These are phyloP conservation scores for Micractinium sp. DNA, from an alignment of 139 green algal species.

Conservation along the genomic window DNA sequence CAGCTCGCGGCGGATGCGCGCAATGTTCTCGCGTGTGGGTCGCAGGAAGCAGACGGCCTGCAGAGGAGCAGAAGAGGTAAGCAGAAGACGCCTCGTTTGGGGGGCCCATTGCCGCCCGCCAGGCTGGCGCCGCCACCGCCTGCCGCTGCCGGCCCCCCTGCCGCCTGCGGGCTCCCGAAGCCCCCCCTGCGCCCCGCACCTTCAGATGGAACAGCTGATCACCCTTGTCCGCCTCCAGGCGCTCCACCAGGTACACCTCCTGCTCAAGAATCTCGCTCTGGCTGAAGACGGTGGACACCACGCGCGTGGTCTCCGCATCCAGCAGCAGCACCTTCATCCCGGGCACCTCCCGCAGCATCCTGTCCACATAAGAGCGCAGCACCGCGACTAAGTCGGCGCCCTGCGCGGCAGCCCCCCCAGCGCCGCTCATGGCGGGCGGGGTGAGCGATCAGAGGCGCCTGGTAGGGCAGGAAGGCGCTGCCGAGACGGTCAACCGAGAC, in stretches of 20 bases:
- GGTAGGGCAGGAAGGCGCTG: neutral
- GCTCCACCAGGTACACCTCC: slow-evolving; percentile 93
- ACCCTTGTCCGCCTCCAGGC: slow-evolving; percentile 66
- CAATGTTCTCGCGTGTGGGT: slow-evolving; percentile 90
- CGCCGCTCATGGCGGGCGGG: neutral
- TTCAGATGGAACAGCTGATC: slow-evolving; percentile 87
- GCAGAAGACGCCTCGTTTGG: neutral
- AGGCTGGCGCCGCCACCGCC: neutral
- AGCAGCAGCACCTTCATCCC: slow-evolving; percentile 95
- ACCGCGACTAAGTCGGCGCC: slow-evolving; percentile 68
- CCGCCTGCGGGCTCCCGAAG: neutral
- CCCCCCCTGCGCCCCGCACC: slow-evolving; percentile 44
- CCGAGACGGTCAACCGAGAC: neutral
- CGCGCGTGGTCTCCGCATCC: slow-evolving; percentile 90
- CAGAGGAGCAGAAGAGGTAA: neutral
- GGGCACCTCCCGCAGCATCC: slow-evolving; percentile 60
- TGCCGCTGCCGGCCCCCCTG: neutral
- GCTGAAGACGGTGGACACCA: slow-evolving; percentile 80
- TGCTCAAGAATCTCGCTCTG: slow-evolving; percentile 92
- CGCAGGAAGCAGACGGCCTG: slow-evolving; percentile 91
- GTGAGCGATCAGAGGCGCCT: neutral
- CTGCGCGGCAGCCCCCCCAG: neutral
- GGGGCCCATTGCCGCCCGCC: neutral
- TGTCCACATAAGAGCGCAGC: slow-evolving; percentile 60
- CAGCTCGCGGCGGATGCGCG: slow-evolving; percentile 85